These are phyloP conservation scores for Coemansia umbellata DNA, from an alignment of 192 early-diverging fungal species.

Conservation along the genomic window DNA sequence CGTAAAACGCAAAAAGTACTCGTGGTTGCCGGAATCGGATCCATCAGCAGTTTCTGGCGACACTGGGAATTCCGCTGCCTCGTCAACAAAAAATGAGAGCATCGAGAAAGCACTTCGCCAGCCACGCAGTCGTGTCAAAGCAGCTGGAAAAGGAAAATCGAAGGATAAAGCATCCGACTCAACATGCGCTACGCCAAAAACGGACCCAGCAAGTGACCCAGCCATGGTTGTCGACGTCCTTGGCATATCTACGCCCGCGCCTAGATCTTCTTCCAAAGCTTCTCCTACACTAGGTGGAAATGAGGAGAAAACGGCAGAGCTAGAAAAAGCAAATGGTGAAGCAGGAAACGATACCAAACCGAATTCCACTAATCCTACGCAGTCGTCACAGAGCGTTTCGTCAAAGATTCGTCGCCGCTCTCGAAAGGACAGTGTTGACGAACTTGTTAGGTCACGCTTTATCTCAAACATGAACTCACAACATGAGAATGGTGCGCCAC, in stretches of 20 bases:
- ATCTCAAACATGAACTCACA: constrained; percentile 9
- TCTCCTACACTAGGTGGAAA: background rate
- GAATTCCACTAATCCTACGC: background rate
- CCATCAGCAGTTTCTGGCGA: constrained; percentile 46
- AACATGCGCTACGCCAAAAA: background rate
- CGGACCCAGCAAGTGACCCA: background rate
- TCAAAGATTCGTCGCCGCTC: constrained; percentile 17
- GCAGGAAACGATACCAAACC: background rate
- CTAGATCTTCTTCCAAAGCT: background rate
- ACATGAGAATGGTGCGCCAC: constrained; percentile 5
- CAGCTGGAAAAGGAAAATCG: constrained; percentile 6
- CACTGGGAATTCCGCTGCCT: background rate
- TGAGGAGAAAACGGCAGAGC: background rate
- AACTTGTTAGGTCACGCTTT: constrained; percentile 44
- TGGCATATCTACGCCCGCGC: constrained; percentile 12
- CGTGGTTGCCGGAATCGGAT: constrained; percentile 49
- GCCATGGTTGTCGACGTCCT: constrained; percentile 7
- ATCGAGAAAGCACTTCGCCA: constrained; percentile 14
- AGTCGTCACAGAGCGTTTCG: background rate
- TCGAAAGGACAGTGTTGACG: constrained; percentile 49
- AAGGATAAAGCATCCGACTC: constrained; percentile 1
- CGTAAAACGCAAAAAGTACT: constrained; percentile 46
- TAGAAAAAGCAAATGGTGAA: background rate
- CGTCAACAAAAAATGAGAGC: constrained; percentile 13
- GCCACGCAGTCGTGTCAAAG: constrained; percentile 2